phyloP scores from a whole-genome alignment of 306 rosid genomes.

The Dryas drummondii region DNA sequence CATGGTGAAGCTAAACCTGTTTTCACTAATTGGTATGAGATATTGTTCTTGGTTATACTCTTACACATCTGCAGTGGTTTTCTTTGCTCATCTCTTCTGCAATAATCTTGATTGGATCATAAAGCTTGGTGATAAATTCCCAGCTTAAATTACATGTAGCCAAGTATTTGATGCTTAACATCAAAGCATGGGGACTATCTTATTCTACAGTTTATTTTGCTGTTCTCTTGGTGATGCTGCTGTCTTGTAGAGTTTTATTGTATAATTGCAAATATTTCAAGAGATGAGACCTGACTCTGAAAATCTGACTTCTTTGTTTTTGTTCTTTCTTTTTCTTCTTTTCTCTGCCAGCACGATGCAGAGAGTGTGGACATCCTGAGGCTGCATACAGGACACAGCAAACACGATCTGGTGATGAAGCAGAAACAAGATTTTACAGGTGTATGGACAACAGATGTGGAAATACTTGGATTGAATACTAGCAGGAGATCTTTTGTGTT shows the following conservation, averaged over 20 bases:
- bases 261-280: background rate
- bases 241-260: background rate
- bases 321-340: background rate
- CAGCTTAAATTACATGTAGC: background rate
- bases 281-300: background rate
- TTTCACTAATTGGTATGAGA: background rate
- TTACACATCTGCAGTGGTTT: background rate
- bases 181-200: background rate
- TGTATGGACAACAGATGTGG: conserved; percentile 52
- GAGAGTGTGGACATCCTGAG: conserved; percentile 44
- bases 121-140: background rate
- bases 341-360: conserved; percentile 44
- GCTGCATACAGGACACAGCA: conserved; percentile 52
- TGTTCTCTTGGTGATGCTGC: conserved; percentile 15
- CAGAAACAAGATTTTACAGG: conserved; percentile 55
- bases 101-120: background rate
- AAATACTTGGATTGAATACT: conserved; percentile 47
- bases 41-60: background rate
- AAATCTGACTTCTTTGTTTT: background rate
- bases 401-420: conserved; percentile 71
- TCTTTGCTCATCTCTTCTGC: background rate
- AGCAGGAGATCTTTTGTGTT: conserved; percentile 11
- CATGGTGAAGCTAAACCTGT: background rate
- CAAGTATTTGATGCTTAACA: background rate
- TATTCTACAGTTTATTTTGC: background rate